Conservation (phyloP, 78 protist species). For the Planoprotostelium fungivorum region DNA sequence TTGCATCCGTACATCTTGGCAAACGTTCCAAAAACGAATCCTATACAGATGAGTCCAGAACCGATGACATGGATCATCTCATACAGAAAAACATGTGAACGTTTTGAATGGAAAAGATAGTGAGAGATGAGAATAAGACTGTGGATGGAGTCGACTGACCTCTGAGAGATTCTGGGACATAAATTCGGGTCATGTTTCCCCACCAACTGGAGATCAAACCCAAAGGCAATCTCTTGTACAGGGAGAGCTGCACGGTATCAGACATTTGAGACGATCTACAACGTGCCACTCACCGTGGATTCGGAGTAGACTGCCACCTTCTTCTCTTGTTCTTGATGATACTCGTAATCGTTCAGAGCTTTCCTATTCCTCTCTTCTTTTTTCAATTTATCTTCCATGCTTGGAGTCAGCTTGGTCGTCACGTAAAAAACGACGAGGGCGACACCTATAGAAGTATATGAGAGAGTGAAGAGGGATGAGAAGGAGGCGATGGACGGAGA, state of each 20-base stretch:
- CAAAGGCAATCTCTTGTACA: conserved; percentile 43
- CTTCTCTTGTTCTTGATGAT: too few species aligned
- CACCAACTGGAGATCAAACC: conserved; percentile 39
- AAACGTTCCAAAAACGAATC: conserved; percentile 22
- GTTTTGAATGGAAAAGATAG: not conserved
- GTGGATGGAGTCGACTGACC: too few species aligned
- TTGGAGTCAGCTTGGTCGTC: too few species aligned
- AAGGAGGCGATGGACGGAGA: too few species aligned
- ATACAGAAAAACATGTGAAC: not conserved
- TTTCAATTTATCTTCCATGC: too few species aligned
- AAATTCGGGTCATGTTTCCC: conserved; percentile 45
- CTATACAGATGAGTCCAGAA: not conserved
- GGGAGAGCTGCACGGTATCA: not conserved
- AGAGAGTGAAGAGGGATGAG: too few species aligned
- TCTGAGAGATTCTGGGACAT: conserved; percentile 21
- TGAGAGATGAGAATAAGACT: too few species aligned
- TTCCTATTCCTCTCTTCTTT: too few species aligned
- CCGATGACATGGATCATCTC: too few species aligned
- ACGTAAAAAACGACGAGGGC: too few species aligned
- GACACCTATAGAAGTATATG: too few species aligned
- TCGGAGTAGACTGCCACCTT: not conserved
- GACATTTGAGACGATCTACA: not conserved
- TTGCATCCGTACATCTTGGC: conserved; percentile 29
- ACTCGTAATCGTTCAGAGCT: too few species aligned
- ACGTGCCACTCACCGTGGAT: not conserved